These are phyloP conservation scores for Aspergillus ustus DNA, from an alignment of 2,329 filamentous ascomycete genomes.

Conservation along the genomic window DNA sequence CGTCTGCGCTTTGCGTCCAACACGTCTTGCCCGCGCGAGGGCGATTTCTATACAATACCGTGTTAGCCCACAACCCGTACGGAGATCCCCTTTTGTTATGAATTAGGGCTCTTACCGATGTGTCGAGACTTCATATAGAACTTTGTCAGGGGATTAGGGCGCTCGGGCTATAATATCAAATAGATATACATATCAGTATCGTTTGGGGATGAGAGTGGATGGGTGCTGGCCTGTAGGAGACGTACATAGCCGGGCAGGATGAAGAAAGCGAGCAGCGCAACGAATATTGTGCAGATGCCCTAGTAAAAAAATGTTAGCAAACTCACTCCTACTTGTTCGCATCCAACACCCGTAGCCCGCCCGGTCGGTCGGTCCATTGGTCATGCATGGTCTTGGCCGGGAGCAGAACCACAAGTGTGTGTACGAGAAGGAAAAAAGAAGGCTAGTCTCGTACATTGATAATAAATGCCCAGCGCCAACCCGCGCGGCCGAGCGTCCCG, in stretches of 20 bases:
- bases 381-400: too few species aligned
- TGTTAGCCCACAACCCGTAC: too few species aligned
- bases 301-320: not conserved
- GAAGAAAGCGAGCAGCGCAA: constrained; percentile 6
- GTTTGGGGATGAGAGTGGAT: not conserved
- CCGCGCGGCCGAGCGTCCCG: constrained; percentile 8
- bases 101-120: not conserved
- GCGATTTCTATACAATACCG: not conserved
- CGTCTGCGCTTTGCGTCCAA: constrained; percentile 7
- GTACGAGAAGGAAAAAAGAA: too few species aligned
- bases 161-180: not conserved
- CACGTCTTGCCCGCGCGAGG: constrained; percentile 6
- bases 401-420: too few species aligned
- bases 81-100: too few species aligned
- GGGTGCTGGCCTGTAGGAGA: not conserved
- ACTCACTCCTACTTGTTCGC: too few species aligned
- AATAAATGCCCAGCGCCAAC: constrained; percentile 17
- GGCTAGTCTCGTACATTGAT: constrained; percentile 9
- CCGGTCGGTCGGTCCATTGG: too few species aligned
- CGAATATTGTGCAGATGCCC: constrained; percentile 9
- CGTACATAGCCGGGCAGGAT: constrained; percentile 12
- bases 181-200: too few species aligned
- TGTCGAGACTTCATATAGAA: not conserved
- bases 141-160: not conserved
- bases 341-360: too few species aligned